Conservation (phyloP, 306 rosid species). For the Vigna angularis region DNA sequence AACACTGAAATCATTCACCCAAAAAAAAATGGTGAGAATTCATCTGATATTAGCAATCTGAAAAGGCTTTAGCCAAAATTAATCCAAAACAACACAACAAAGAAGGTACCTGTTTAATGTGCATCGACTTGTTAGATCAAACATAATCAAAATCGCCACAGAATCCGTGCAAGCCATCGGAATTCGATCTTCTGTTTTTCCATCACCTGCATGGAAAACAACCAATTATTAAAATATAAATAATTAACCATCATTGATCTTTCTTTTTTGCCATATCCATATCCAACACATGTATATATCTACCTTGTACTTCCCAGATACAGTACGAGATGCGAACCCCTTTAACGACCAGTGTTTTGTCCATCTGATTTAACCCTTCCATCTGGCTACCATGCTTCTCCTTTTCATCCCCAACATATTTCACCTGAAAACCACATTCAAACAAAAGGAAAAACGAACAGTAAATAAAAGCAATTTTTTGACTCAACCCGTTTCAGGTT, state of each 20-base stretch:
- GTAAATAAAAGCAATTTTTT: background rate
- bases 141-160: conserved; percentile 90
- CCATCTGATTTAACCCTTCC: conserved; percentile 65
- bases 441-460: background rate
- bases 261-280: background rate
- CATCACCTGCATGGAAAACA: conserved; percentile 58
- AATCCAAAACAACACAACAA: background rate
- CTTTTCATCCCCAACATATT: conserved; percentile 73
- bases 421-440: conserved; percentile 57
- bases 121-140: conserved; percentile 95
- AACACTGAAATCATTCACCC: conserved; percentile 62
- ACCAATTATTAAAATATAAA: background rate
- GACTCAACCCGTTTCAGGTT: background rate
- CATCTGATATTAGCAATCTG: conserved; percentile 28
- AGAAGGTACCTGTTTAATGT: conserved; percentile 73
- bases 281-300: background rate
- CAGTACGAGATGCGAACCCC: conserved; percentile 88
- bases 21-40: background rate
- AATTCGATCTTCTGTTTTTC: conserved; percentile 63
- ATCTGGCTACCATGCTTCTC: conserved; percentile 45
- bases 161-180: conserved; percentile 85
- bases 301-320: conserved; percentile 97
- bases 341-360: conserved; percentile 69
- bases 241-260: background rate
- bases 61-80: background rate